These are phyloP conservation scores for Westerdykella aurantiaca DNA, from an alignment of 2,329 filamentous ascomycete species.

Conservation along the genomic window DNA sequence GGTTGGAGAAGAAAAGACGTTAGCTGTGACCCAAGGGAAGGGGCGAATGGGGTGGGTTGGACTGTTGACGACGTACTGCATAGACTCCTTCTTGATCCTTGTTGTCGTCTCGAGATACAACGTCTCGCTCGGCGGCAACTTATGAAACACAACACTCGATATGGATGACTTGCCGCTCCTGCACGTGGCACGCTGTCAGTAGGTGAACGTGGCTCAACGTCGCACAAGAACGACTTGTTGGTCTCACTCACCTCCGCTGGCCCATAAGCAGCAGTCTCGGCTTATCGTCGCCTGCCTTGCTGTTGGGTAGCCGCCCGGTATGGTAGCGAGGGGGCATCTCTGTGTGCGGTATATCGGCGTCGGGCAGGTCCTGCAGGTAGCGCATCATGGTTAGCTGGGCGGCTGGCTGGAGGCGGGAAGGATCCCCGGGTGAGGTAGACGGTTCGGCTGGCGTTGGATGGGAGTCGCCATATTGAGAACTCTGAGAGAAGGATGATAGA, in stretches of 20 bases:
- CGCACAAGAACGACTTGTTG: background rate
- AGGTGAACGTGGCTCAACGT: background rate
- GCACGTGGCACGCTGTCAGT: slow-evolving; percentile 14
- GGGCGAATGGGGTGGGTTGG: background rate
- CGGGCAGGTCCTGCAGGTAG: slow-evolving; percentile 40
- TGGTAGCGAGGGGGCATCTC: slow-evolving; percentile 38
- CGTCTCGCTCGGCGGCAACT: slow-evolving; percentile 91
- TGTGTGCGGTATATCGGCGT: slow-evolving; percentile 36
- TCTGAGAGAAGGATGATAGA: too few relatives aligned
- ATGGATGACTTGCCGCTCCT: slow-evolving; percentile 99
- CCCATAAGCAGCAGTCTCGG: slow-evolving; percentile 91
- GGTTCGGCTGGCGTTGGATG: too few relatives aligned
- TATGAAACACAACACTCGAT: slow-evolving; percentile 98
- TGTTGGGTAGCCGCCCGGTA: slow-evolving; percentile 42
- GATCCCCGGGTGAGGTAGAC: too few relatives aligned
- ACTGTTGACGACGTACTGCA: slow-evolving; percentile 65
- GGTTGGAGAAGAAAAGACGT: slow-evolving; percentile 2
- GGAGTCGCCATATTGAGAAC: too few relatives aligned
- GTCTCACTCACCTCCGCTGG: slow-evolving; percentile 67
- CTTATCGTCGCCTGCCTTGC: slow-evolving; percentile 57
- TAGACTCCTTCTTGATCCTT: slow-evolving; percentile 86
- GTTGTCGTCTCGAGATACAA: slow-evolving; percentile 93
- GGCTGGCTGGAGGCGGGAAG: slow-evolving; percentile 33
- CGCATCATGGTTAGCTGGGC: slow-evolving; percentile 40
- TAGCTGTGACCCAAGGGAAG: background rate